Evolutionary conservation across 495 filamentous ascomycete genomes (phyloP), one percentile per base, ranked within the genome.

Genomic region (Neurospora hispaniola): DNA sequence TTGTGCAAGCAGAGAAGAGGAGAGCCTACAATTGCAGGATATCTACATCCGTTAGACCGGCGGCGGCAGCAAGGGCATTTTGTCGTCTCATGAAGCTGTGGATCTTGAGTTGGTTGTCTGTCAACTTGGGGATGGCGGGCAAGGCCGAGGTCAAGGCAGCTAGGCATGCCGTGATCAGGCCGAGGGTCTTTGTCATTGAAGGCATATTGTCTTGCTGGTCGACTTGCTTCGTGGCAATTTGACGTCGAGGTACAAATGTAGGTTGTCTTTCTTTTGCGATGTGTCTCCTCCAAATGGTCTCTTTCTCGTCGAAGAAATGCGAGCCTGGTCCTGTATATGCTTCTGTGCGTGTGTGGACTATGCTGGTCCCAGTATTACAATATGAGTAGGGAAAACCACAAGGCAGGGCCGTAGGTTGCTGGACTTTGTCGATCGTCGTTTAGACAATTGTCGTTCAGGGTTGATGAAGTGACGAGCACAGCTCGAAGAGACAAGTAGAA

Each of bases 11-110:
- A 12, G 39, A 68, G 7, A 16, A 62, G 20, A 31, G 70, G 20
- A 20, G 7, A 14, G 75, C 88, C 79, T 84, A 92, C 90, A 92
- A 92, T 86, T 92, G 88, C 23, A 92, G 85, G 73, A 92, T 91
- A 77, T 91, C 89, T 68, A 90, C 77, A 79, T 92, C 90, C 18
- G 81, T 84, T 70, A 92, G 78, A 35, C 85, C 88, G 31, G 81
- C 75, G 16, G 83, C 82, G 12, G 86, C 85, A 31, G 86, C 86
- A 0, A 85, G 84, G 6, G 84, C 85, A 73, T 86, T 83, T 77
- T 89, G 86, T 70, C 86, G 83, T 77, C 83, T 88, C 70, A 80
- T 77, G 66, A 83, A 72, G 75, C 80, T 73, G 77, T 85, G 84
- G 70, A 86, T 81, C 71, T 81, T 80, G 75, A 78, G 76, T 74